Evolutionary conservation across 768 basidiomycete species (phyloP).

Genomic region (Gloeostereum incarnatum): DNA sequence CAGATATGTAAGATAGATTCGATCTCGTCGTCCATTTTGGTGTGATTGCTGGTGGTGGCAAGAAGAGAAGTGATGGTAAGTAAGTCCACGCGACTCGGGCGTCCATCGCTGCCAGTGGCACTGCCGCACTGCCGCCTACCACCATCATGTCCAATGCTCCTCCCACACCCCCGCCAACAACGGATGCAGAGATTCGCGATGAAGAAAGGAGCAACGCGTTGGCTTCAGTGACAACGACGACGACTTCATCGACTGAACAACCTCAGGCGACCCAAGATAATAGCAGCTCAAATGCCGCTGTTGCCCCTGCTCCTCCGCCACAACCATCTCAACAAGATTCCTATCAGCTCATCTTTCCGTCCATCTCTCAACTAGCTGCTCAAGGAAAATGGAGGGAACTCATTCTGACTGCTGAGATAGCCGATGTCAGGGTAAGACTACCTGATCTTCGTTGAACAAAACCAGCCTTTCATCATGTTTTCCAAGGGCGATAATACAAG

Average conservation of each 20-base stretch:
- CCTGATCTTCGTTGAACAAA: neutral
- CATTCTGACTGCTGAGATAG: slow-evolving; percentile 36
- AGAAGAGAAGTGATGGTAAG: neutral
- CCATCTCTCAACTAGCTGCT: slow-evolving; percentile 33
- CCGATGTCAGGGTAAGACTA: slow-evolving; percentile 42
- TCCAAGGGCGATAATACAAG: slow-evolving; percentile 27
- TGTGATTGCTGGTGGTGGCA: slow-evolving; percentile 31
- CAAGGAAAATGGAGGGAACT: slow-evolving; percentile 33
- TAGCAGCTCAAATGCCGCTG: neutral
- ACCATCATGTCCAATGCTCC: slow-evolving; percentile 46
- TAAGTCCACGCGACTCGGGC: neutral
- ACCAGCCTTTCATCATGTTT: slow-evolving; percentile 4
- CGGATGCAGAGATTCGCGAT: slow-evolving; percentile 46
- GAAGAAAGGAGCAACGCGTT: slow-evolving; percentile 19
- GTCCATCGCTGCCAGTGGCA: neutral
- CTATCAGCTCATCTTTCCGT: slow-evolving; percentile 36
- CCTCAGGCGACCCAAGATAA: neutral
- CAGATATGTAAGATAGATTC: slow-evolving; percentile 85
- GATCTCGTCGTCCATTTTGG: slow-evolving; percentile 61
- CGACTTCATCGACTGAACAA: slow-evolving; percentile 6
- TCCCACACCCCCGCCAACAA: slow-evolving; percentile 55
- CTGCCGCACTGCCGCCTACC: neutral
- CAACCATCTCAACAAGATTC: slow-evolving; percentile 18
- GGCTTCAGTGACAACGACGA: slow-evolving; percentile 8
- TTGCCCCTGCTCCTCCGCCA: slow-evolving; percentile 9